phyloP scores from a whole-genome alignment of 2,329 filamentous ascomycete genomes.

The Trichoderma koningiopsis region DNA sequence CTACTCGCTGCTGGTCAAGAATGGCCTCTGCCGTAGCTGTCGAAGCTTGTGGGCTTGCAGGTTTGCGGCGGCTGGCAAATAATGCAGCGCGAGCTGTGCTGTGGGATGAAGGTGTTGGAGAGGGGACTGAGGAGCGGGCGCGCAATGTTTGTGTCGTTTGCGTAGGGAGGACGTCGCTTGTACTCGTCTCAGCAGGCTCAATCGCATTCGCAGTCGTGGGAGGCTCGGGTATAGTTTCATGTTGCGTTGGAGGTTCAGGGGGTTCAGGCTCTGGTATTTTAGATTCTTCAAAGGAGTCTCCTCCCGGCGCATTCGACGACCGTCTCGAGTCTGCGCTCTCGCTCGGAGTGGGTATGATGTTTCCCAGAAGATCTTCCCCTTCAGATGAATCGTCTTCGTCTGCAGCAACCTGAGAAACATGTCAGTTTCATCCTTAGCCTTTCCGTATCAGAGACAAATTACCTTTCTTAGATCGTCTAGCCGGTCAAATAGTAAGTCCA shows the following conservation, averaged over 20 bases:
- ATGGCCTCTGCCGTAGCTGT: constrained; percentile 67
- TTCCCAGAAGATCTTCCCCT: constrained; percentile 59
- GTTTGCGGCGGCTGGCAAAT: constrained; percentile 45
- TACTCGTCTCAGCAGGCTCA: constrained; percentile 21
- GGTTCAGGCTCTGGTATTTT: constrained; percentile 48
- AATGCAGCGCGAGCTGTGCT: constrained; percentile 47
- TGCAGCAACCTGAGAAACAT: constrained; percentile 36
- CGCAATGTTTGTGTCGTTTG: constrained; percentile 42
- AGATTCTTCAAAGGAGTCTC: constrained; percentile 29
- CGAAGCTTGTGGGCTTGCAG: constrained; percentile 42
- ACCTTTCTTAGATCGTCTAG: constrained; percentile 70
- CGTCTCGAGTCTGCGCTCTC: constrained; percentile 51
- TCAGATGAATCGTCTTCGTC: constrained; percentile 50
- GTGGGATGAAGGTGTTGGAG: constrained; percentile 34
- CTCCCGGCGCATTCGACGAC: constrained; percentile 34
- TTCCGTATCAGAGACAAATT: not conserved
- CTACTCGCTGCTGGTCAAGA: constrained; percentile 73
- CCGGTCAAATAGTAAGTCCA: constrained; percentile 67
- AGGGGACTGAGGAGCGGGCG: constrained; percentile 34
- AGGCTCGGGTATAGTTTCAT: constrained; percentile 26
- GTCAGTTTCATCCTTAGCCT: constrained; percentile 24
- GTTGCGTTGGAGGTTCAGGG: constrained; percentile 43
- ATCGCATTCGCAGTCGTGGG: constrained; percentile 14
- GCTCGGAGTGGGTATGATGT: constrained; percentile 57
- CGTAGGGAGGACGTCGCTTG: constrained; percentile 33